Base-by-base conservation (phyloP, 129 eudicot genomes). In the Glebionis coronaria region DNA sequence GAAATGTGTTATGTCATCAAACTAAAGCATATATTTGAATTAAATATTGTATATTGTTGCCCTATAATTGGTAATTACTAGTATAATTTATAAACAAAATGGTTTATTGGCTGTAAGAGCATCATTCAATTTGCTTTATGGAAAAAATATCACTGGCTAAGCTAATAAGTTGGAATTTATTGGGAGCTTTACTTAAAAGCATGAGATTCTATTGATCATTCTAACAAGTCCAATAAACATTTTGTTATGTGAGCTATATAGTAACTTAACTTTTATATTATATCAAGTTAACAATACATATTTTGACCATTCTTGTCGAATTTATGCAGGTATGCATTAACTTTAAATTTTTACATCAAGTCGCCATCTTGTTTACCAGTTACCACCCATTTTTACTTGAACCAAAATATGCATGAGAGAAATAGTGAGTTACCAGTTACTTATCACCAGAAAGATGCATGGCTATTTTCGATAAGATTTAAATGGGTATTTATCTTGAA, bases 1-100 rank as follows among this genome's bases (percentile, higher is more conserved):
- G 11, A 3, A 18, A 16, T 27, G 75, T 68, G 64, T 42, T 60
- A 61, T 76, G 80, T 69, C 75, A 76, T 76, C 70, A 75, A 51
- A 68, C 7, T 23, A 23, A 23, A 23, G 25, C 25, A 23, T 67
- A 63, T 64, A 52, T 76, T 42, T 60, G n/a, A n/a, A n/a, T n/a
- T n/a, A n/a, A n/a, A 11, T 68, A 61, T 35, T 60, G 70, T 61
- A 11, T 53, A 61, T 23, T 68, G 70, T 60, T 68, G 65, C 27
- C 55, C 11, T 54, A 44, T 76, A 68, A 75, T 42, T 68, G 57
- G 74, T 50, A 52, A 68, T 21, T n/a, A n/a, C n/a, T n/a, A n/a
- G n/a, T 50, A 29, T 75, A 68, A 21, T 68, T 51, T 59, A 75
- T 16, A 12, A 4, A 12, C 28, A 75, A 67, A 74, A 68, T 49